These are phyloP conservation scores for Thelonectria discophora DNA, from an alignment of 2,329 filamentous ascomycete genomes.

Conservation along the genomic window DNA sequence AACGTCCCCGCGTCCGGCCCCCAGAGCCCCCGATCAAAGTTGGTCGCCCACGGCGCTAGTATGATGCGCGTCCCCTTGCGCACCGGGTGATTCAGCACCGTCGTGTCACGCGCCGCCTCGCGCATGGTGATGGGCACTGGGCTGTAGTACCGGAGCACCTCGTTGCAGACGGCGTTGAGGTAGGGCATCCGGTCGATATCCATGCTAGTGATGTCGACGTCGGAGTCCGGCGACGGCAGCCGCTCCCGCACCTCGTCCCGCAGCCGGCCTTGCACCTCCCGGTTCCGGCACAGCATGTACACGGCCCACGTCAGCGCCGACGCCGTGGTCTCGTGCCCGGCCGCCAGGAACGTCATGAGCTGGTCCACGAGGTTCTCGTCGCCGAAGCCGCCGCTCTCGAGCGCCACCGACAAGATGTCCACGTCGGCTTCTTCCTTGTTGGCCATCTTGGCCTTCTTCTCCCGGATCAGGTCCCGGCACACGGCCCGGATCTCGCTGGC, in stretches of 20 bases:
- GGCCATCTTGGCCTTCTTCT: slow-evolving; percentile 69
- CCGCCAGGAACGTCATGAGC: slow-evolving; percentile 88
- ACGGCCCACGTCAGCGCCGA: slow-evolving; percentile 79
- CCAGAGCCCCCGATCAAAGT: slow-evolving; percentile 76
- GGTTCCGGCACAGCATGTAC: slow-evolving; percentile 73
- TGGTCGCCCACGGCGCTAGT: slow-evolving; percentile 72
- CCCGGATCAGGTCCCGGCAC: slow-evolving; percentile 73
- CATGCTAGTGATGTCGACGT: slow-evolving; percentile 47
- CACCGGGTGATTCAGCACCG: slow-evolving; percentile 70
- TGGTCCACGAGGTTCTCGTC: slow-evolving; percentile 87
- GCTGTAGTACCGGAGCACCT: slow-evolving; percentile 76
- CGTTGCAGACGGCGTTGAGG: slow-evolving; percentile 80
- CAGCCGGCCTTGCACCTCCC: slow-evolving; percentile 71
- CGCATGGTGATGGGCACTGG: slow-evolving; percentile 78
- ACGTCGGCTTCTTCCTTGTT: slow-evolving; percentile 61
- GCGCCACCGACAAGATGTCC: slow-evolving; percentile 83
- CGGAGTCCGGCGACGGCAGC: slow-evolving; percentile 60
- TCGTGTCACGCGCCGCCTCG: slow-evolving; percentile 69
- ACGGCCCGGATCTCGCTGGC: slow-evolving; percentile 68
- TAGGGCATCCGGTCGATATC: slow-evolving; percentile 80
- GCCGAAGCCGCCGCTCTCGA: slow-evolving; percentile 77
- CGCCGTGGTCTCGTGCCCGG: slow-evolving; percentile 83
- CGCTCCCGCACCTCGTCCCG: slow-evolving; percentile 72
- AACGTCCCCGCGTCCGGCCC: slow-evolving; percentile 78
- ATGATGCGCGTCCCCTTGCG: slow-evolving; percentile 76